phyloP scores from a whole-genome alignment of 2,329 filamentous ascomycete species.

The Penicillium sp. region DNA sequence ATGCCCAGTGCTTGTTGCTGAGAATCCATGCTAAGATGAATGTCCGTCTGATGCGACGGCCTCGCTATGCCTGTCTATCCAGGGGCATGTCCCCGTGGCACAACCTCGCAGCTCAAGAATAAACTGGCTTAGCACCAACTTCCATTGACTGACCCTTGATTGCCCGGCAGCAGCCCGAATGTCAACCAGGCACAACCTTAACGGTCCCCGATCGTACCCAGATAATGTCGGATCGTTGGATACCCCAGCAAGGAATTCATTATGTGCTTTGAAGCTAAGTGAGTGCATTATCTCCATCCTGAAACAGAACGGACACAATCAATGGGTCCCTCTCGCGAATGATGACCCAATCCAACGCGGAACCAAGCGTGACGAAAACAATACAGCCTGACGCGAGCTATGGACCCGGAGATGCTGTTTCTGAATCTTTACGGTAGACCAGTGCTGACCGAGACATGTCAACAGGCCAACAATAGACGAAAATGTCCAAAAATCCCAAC shows the following conservation, averaged over 20 bases:
- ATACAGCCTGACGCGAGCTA: background rate
- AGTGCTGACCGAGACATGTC: background rate
- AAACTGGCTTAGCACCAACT: background rate
- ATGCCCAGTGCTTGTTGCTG: background rate
- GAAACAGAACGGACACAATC: no score
- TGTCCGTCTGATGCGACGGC: background rate
- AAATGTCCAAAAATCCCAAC: background rate
- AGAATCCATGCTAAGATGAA: no score
- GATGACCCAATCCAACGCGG: slow-evolving; percentile 5
- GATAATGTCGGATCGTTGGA: background rate
- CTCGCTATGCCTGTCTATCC: background rate
- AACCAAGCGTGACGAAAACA: background rate
- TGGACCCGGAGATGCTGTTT: background rate
- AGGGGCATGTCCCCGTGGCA: background rate
- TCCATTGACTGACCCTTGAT: no score
- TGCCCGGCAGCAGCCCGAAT: no score
- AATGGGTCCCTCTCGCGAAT: background rate
- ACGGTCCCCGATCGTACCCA: background rate
- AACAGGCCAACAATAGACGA: background rate
- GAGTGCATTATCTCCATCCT: background rate
- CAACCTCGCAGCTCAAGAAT: background rate
- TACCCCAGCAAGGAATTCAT: background rate
- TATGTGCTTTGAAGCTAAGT: background rate
- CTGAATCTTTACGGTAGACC: no score
- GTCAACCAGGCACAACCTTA: no score